These are phyloP conservation scores for Zymoseptoria ardabiliae DNA, from an alignment of 2,329 filamentous ascomycete species.

Conservation along the genomic window DNA sequence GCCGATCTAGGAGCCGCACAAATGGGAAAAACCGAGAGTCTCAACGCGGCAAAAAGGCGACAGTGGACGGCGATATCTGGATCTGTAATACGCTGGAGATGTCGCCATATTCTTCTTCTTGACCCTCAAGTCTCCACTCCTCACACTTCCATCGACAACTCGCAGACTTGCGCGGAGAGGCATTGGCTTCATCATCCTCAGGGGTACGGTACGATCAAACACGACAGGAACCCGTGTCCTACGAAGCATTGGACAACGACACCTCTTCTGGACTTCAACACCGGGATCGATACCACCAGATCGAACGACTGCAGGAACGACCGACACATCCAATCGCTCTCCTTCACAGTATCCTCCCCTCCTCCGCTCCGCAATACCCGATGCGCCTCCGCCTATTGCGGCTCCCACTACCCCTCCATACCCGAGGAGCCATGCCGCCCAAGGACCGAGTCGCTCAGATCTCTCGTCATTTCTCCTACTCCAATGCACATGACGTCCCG, in stretches of 20 bases:
- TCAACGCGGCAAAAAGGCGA: neutral
- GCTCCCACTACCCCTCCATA: neutral
- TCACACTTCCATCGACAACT: neutral
- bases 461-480: slow-evolving; percentile 52
- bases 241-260: too few species aligned
- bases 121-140: neutral
- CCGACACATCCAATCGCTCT: neutral
- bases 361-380: slow-evolving; percentile 3
- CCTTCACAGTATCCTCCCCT: slow-evolving; percentile 6
- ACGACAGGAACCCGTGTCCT: too few species aligned
- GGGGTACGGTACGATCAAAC: too few species aligned
- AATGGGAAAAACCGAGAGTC: neutral
- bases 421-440: slow-evolving; percentile 33
- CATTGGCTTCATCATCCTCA: neutral
- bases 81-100: neutral
- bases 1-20: neutral
- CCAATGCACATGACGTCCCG: slow-evolving; percentile 46
- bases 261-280: too few species aligned
- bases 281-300: neutral
- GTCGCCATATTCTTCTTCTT: neutral
- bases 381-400: slow-evolving; percentile 1
- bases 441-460: slow-evolving; percentile 45
- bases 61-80: neutral
- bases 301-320: slow-evolving; percentile 1
- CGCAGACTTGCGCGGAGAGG: neutral